Evolutionary conservation across 2,329 filamentous ascomycete genomes (phyloP), one percentile per base, ranked within the genome.

Genomic region (Cladophialophora chaetospira): DNA sequence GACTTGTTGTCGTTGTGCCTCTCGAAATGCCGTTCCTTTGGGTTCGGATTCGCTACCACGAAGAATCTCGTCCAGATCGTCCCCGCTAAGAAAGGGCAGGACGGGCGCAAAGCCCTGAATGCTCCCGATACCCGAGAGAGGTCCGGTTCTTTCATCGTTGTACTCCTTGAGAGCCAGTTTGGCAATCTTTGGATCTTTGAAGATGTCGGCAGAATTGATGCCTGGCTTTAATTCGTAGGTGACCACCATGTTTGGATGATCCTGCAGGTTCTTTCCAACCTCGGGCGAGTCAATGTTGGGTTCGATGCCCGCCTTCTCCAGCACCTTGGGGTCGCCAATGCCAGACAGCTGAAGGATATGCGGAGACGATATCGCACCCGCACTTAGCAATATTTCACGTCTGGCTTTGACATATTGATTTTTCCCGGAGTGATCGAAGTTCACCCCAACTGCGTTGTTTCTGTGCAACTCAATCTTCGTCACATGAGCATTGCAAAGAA

Each of bases 301-400:
- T 9, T 71, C 63, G n/a, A 82, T 73, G 0, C 73, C 73, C 3
- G 72, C 73, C 2, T 67, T 65, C 10, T 70, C 61, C 2, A 82
- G 69, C 4, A 80, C 62, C 0, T 71, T 65, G 3, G 71, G 69
- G 43, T 75, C 71, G 2, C 84, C 85, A 31, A 87, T 75, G 0
- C 84, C 84, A 0, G 82, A 86, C 1, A 85, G 71, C 60, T 87
- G 83, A n/a, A 81, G 76, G 10, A 83, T 71, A 68, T 79, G 82
- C 4, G 78, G 85, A 10, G 79, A 83, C 65, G 79, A 77, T 31
- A 81, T 71, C 21, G 76, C 79, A 0, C 85, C 85, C 0, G 82
- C 82, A 3, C 79, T 80, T 1, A 88, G 67, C 28, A 88, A 76
- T 8, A 86, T 75, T 62, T 87, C 84, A 49, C 68, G 67, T 26